Conservation (phyloP, 108 stramenopile genomes). For the Stephanodiscus triporus region DNA sequence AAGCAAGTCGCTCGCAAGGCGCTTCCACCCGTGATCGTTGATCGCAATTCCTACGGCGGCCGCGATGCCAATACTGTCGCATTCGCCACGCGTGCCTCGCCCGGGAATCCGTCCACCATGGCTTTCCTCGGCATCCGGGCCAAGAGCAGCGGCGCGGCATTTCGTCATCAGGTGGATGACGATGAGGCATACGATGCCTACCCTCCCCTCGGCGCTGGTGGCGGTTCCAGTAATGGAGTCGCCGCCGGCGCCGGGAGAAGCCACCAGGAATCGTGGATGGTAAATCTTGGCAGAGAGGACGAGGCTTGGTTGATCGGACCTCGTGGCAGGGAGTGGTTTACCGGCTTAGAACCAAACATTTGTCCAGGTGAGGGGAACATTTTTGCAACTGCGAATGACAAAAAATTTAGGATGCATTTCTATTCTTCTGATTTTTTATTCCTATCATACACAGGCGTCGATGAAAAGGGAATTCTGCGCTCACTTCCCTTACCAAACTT, state of each 20-base stretch:
- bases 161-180: slow-evolving; percentile 11
- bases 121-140: slow-evolving; percentile 20
- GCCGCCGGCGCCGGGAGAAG: slow-evolving; percentile 26
- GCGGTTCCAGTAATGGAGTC: background rate
- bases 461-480: slow-evolving; percentile 56
- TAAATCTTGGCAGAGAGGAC: slow-evolving; percentile 72
- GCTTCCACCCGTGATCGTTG: background rate
- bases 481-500: slow-evolving; percentile 78
- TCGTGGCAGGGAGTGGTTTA: slow-evolving; percentile 72
- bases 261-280: slow-evolving; percentile 76
- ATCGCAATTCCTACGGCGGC: background rate
- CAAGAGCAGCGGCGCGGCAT: slow-evolving; percentile 39
- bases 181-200: slow-evolving; percentile 3
- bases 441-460: slow-evolving; percentile 45
- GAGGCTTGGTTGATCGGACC: slow-evolving; percentile 71
- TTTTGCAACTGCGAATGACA: slow-evolving; percentile 4
- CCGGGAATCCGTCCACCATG: slow-evolving; percentile 36
- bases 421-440: background rate
- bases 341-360: slow-evolving; percentile 58
- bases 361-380: slow-evolving; percentile 58
- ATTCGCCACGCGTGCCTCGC: background rate
- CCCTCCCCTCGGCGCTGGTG: background rate
- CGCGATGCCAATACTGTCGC: background rate
- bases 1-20: background rate
- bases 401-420: background rate